phyloP scores from a whole-genome alignment of 2,329 filamentous ascomycete species.

The Plectosphaerella plurivora region DNA sequence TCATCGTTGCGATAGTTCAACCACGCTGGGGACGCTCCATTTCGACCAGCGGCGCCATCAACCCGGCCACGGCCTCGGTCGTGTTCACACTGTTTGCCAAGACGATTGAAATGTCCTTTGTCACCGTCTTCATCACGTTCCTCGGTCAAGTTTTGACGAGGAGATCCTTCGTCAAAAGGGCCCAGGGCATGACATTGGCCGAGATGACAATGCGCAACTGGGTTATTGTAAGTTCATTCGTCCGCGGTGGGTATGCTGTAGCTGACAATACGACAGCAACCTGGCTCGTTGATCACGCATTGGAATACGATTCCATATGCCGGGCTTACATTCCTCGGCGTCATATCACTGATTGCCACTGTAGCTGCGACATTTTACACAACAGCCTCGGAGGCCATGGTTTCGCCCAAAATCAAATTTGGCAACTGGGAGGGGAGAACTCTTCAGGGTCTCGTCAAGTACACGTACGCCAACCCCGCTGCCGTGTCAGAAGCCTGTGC shows the following conservation, averaged over 20 bases:
- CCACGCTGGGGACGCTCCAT: constrained; percentile 60
- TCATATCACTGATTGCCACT: constrained; percentile 59
- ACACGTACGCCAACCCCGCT: constrained; percentile 58
- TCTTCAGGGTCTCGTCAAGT: constrained; percentile 52
- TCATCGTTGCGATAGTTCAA: constrained; percentile 56
- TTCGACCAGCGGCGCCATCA: constrained; percentile 45
- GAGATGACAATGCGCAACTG: constrained; percentile 76
- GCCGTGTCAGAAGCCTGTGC: constrained; percentile 56
- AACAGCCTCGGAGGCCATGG: constrained; percentile 69
- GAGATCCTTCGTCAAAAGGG: constrained; percentile 56
- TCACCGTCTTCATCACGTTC: constrained; percentile 71
- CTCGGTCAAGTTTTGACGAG: constrained; percentile 72
- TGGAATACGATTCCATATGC: constrained; percentile 62
- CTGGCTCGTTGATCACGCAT: constrained; percentile 68
- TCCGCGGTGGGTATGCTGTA: neutral
- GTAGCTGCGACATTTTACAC: constrained; percentile 69
- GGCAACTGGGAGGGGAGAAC: constrained; percentile 43
- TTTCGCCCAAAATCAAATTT: constrained; percentile 66
- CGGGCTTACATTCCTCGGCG: constrained; percentile 58
- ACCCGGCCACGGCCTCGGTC: constrained; percentile 60
- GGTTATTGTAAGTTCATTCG: constrained; percentile 43
- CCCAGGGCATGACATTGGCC: constrained; percentile 65
- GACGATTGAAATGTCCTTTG: constrained; percentile 72
- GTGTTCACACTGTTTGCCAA: constrained; percentile 69
- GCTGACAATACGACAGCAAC: constrained; percentile 36